Evolutionary conservation across 148 eudicot species (phyloP).

Genomic region (Rhododendron mucronatum): DNA sequence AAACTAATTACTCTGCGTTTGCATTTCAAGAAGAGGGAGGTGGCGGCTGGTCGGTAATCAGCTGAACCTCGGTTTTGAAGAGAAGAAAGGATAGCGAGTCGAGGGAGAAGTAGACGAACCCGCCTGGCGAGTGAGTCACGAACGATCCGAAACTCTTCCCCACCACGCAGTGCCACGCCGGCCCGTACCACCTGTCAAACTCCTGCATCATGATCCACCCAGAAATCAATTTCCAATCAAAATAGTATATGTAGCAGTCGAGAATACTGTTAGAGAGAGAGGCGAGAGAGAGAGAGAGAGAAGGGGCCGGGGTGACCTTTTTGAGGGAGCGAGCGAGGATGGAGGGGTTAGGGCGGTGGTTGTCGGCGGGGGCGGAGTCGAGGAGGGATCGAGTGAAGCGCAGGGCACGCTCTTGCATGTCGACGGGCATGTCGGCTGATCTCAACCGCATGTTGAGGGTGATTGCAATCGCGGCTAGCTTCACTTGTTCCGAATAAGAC

Average conservation of each 20-base stretch:
- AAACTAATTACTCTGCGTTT: too few relatives aligned
- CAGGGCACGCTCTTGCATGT: constrained; percentile 41
- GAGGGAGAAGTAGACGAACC: constrained; percentile 37
- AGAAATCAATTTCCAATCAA: not conserved
- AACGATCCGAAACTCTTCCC: constrained; percentile 54
- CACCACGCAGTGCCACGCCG: constrained; percentile 45
- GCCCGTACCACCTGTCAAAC: constrained; percentile 37
- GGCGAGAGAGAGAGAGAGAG: not conserved
- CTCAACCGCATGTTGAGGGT: constrained; percentile 26
- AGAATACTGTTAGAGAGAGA: not conserved
- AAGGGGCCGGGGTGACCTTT: constrained; percentile 18
- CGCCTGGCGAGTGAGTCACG: constrained; percentile 45
- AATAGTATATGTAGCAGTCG: not conserved
- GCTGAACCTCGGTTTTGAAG: constrained; percentile 41
- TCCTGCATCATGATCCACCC: constrained; percentile 18
- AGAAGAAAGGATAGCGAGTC: constrained; percentile 34
- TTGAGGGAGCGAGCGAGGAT: constrained; percentile 40
- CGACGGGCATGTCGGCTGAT: constrained; percentile 37
- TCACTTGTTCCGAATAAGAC: constrained; percentile 6
- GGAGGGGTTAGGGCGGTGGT: constrained; percentile 27
- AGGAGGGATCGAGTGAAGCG: constrained; percentile 32
- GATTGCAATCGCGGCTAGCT: constrained; percentile 30
- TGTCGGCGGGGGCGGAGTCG: constrained; percentile 11
- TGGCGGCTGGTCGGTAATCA: not conserved
- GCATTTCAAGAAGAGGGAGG: not conserved